Base-by-base conservation (phyloP, 2,329 filamentous ascomycete genomes). In the Aspergillus carbonarius region DNA sequence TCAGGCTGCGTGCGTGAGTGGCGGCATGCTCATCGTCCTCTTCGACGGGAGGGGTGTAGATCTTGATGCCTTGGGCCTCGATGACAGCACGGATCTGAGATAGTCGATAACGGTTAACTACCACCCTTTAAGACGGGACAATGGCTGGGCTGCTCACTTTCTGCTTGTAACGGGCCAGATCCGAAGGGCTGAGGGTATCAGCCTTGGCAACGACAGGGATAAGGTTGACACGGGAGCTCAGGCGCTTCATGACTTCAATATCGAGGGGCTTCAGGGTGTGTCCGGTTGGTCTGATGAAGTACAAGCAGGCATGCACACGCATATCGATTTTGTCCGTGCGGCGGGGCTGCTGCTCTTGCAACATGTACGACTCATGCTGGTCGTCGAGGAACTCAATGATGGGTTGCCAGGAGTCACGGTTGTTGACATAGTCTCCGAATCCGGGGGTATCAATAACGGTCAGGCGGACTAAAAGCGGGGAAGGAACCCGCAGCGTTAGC, bases 351-450 rank as follows among this genome's bases (percentile, higher is more conserved):
- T 99, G 95, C 87, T 99, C 95, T 84, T 99, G 95, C 76, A 99
- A 86, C 95, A 99, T 99, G 82, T 99, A 99, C 37, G 95, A 99
- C 85, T 99, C 95, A 79, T 99, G 96, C 85, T 99, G 95, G 82
- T 99, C 95, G 81, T 99, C 95, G 72, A 99, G 85, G 84, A 99
- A 99, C 81, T 99, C 95, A 79, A 99, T 98, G 76, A 99, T 98
- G 76, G 95, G 95, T 86, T 96, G 96, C 95, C 95, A 99, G 64
- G 95, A 98, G 80, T 99, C 95, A 75, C 93, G 91, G 87, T 99
- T 99, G 89, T 99, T 99, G 78, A 99, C 95, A 76, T 99, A 99
- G 86, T 99, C 95, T 79, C 95, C 95, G 75, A 99, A 99, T 70
- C 95, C 95, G 72, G 95, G 95, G 65, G 95, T 99, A 78, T 99